phyloP scores from a whole-genome alignment of 75 land plant species.

The Adiantum capillusveneris region DNA sequence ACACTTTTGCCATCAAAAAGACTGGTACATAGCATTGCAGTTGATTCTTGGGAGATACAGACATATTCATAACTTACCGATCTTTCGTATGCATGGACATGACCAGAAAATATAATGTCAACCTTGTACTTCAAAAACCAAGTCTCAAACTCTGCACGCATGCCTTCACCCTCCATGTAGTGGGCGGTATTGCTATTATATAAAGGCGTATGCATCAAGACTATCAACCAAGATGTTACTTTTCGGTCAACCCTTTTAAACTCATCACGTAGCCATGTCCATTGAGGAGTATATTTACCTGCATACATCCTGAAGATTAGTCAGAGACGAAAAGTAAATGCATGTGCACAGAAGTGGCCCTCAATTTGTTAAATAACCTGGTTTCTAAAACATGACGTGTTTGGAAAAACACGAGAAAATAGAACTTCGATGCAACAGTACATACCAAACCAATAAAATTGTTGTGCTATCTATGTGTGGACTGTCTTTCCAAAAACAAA shows the following conservation, averaged over 20 bases:
- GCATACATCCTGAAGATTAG: no score
- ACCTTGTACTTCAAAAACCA: conserved; percentile 67
- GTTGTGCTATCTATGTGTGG: no score
- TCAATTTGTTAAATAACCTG: no score
- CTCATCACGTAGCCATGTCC: conserved; percentile 60
- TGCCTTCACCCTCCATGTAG: conserved; percentile 84
- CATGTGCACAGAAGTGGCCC: no score
- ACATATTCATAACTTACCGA: conserved; percentile 53
- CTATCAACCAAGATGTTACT: conserved; percentile 83
- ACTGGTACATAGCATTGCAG: no score
- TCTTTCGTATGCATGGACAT: conserved; percentile 90
- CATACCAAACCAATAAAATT: no score
- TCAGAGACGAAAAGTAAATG: no score
- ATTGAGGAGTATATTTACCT: conserved; percentile 76
- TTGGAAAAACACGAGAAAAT: no score
- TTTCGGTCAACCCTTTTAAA: conserved; percentile 51
- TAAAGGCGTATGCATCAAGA: conserved; percentile 76
- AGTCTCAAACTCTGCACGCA: conserved; percentile 65
- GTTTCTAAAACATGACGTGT: no score
- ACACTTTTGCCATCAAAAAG: no score
- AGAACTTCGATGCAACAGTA: no score
- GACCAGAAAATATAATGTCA: conserved; percentile 78
- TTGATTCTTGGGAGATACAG: background rate
- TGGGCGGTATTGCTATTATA: conserved; percentile 73
- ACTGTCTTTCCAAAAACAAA: no score